Percentiles rank a stretch among this genome's conserved stretches.
phyloP scores from a whole-genome alignment of 345 rosid species.

The Pugionium dolabratum region DNA sequence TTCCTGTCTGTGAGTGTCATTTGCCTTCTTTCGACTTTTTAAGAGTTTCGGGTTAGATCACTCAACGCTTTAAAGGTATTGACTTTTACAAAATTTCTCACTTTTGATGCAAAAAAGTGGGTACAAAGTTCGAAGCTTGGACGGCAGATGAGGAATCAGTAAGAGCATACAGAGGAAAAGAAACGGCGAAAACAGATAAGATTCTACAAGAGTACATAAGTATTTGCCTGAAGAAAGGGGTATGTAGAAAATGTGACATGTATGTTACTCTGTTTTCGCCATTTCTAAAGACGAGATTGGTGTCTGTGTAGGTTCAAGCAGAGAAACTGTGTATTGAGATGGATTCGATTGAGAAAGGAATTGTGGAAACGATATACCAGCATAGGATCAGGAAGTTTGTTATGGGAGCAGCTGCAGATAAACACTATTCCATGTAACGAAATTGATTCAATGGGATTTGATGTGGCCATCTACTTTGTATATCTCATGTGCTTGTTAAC shows the following conservation, averaged over 20 bases:
- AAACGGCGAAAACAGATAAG: constrained; percentile 49
- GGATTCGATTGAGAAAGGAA: constrained; percentile 65
- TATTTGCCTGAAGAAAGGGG: constrained; percentile 60
- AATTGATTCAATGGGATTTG: not conserved
- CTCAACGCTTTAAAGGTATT: not conserved
- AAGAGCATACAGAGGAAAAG: constrained; percentile 53
- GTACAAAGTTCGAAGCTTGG: constrained; percentile 59
- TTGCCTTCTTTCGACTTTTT: not conserved
- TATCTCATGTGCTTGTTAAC: not conserved
- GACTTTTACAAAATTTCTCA: constrained; percentile 8
- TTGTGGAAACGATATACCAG: constrained; percentile 52
- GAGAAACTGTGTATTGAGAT: constrained; percentile 53
- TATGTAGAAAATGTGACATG: constrained; percentile 36
- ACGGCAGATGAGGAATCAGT: constrained; percentile 55
- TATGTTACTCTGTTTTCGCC: not conserved
- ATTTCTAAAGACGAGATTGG: constrained; percentile 14
- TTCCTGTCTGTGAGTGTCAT: constrained; percentile 59
- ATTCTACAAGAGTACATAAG: constrained; percentile 53
- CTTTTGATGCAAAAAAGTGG: constrained; percentile 52
- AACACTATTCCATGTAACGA: constrained; percentile 45
- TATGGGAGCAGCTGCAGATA: constrained; percentile 87
- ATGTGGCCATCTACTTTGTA: not conserved
- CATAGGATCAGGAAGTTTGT: constrained; percentile 65
- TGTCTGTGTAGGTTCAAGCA: constrained; percentile 54
- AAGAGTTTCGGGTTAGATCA: not conserved